Conservation (phyloP, 2,329 filamentous ascomycete species). For the Monosporascus sp. region DNA sequence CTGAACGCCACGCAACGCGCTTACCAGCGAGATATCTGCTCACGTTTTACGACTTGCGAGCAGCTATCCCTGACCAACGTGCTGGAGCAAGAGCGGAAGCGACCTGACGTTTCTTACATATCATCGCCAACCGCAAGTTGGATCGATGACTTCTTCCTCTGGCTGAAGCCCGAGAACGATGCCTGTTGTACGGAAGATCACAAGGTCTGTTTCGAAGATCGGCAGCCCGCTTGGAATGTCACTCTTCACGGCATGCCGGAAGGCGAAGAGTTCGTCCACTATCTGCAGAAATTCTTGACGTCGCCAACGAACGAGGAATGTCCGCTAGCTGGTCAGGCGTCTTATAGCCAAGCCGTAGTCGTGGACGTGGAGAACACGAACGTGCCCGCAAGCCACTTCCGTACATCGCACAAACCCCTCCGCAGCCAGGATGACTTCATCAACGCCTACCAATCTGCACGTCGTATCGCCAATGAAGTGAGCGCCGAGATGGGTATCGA, state of each 20-base stretch:
- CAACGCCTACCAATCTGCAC: conserved; percentile 78
- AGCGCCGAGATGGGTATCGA: conserved; percentile 66
- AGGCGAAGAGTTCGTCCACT: conserved; percentile 82
- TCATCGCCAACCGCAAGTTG: conserved; percentile 85
- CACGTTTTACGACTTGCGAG: conserved; percentile 84
- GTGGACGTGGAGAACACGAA: conserved; percentile 62
- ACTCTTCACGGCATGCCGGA: conserved; percentile 89
- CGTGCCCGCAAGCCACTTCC: conserved; percentile 83
- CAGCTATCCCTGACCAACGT: conserved; percentile 80
- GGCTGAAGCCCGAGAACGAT: conserved; percentile 85
- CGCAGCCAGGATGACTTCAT: conserved; percentile 91
- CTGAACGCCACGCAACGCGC: conserved; percentile 71
- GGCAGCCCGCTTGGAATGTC: conserved; percentile 81
- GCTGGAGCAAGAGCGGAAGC: conserved; percentile 89
- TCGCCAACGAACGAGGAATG: conserved; percentile 79
- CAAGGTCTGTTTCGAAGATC: conserved; percentile 71
- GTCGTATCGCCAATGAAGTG: conserved; percentile 78
- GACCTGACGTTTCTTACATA: conserved; percentile 82
- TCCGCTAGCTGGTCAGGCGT: conserved; percentile 80
- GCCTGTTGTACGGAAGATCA: conserved; percentile 66
- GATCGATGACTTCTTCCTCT: conserved; percentile 94
- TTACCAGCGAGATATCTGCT: conserved; percentile 83
- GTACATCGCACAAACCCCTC: conserved; percentile 81
- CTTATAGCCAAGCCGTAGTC: conserved; percentile 80
- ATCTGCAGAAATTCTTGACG: conserved; percentile 76